Evolutionary conservation across 2,329 filamentous ascomycete genomes (phyloP).

Genomic region (Coniella lustricola): DNA sequence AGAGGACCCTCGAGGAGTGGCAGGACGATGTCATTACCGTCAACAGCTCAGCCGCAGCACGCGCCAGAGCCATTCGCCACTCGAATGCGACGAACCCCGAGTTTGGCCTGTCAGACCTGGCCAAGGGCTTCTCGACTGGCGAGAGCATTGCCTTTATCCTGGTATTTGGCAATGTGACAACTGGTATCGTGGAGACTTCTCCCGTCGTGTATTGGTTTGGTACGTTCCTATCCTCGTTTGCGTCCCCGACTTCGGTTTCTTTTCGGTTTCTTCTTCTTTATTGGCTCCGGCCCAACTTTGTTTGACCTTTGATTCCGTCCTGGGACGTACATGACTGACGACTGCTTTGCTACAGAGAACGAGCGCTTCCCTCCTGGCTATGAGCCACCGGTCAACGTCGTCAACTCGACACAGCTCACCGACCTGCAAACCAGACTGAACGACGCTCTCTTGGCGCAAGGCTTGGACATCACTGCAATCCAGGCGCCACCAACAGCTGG

Average conservation of each 20-base stretch:
- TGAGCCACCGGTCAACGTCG: slow-evolving; percentile 1
- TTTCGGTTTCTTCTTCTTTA: too few relatives aligned
- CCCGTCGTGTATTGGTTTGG: slow-evolving; percentile 38
- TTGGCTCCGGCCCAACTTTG: too few relatives aligned
- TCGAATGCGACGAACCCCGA: slow-evolving; percentile 4
- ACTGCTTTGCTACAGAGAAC: slow-evolving; percentile 2
- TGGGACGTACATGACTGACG: not conserved
- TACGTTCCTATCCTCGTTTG: slow-evolving; percentile 18
- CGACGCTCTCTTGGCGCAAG: slow-evolving; percentile 5
- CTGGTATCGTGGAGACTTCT: slow-evolving; percentile 30
- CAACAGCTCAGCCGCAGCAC: slow-evolving; percentile 3
- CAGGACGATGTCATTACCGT: slow-evolving; percentile 2
- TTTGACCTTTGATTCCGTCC: too few relatives aligned
- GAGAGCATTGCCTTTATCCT: slow-evolving; percentile 42
- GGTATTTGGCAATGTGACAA: slow-evolving; percentile 36
- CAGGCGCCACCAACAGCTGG: not conserved
- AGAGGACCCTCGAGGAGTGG: not conserved
- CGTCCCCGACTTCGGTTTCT: too few relatives aligned
- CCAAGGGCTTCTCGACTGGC: slow-evolving; percentile 39
- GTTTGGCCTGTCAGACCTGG: slow-evolving; percentile 34
- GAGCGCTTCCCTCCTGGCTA: slow-evolving; percentile 11
- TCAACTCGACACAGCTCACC: not conserved
- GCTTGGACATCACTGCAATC: slow-evolving; percentile 3
- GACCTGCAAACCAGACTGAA: slow-evolving; percentile 5
- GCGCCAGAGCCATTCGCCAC: slow-evolving; percentile 2